A percentile compares a stretch with the other conserved stretches of the same genome.
These are phyloP conservation scores for Colletotrichum sp. DNA, from an alignment of 2,329 filamentous ascomycete species.

Conservation along the genomic window DNA sequence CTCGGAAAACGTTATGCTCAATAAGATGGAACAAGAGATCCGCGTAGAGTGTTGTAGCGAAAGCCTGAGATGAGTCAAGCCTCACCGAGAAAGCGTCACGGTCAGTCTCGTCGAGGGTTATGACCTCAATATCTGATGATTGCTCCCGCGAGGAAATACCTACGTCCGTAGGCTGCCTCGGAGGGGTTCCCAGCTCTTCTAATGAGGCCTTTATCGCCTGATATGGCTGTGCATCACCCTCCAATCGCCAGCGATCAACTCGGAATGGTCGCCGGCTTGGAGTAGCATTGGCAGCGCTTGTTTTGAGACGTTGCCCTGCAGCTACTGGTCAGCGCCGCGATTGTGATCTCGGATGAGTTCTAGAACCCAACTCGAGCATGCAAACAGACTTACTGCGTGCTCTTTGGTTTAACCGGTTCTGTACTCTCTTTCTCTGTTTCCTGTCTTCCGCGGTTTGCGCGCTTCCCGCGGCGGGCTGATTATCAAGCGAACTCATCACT, in stretches of 20 bases:
- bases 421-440: constrained; percentile 9
- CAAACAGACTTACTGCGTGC: constrained; percentile 1
- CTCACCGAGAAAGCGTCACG: not conserved
- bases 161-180: not conserved
- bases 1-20: constrained; percentile 13
- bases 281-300: not conserved
- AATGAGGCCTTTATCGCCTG: not conserved
- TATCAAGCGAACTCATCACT: not conserved
- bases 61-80: not conserved
- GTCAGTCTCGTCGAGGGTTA: not conserved
- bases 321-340: not conserved
- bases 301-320: not conserved
- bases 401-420: constrained; percentile 18
- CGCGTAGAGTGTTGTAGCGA: not conserved
- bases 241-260: constrained; percentile 3
- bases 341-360: not conserved
- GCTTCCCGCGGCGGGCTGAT: not conserved
- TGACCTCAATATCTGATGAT: not conserved
- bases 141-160: not conserved
- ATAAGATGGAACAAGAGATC: constrained; percentile 13
- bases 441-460: not conserved
- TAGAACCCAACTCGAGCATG: too few species aligned
- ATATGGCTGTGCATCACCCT: not conserved
- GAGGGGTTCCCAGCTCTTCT: not conserved
- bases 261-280: not conserved